Conservation (phyloP, 2,329 filamentous ascomycete species). For the Periconia digitata region DNA sequence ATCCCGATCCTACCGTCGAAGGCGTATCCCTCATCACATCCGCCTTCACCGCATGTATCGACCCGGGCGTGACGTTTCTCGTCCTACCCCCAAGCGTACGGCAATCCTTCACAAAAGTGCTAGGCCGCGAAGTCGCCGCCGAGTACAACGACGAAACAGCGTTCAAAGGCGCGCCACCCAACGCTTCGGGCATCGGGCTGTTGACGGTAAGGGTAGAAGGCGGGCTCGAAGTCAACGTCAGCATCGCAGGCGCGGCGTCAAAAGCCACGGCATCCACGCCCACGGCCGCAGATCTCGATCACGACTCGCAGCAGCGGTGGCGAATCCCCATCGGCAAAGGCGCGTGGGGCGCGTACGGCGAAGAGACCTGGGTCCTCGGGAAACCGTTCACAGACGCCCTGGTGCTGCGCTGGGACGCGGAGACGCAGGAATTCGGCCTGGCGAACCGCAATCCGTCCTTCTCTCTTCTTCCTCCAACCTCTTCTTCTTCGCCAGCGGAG, state of each 20-base stretch:
- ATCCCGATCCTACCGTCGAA: slow-evolving; percentile 5
- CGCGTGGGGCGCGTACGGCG: slow-evolving; percentile 19
- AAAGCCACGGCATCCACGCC: not conserved
- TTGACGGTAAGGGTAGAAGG: slow-evolving; percentile 15
- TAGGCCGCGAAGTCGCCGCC: slow-evolving; percentile 3
- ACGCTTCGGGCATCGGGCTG: slow-evolving; percentile 4
- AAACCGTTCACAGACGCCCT: slow-evolving; percentile 18
- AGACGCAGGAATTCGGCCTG: slow-evolving; percentile 15
- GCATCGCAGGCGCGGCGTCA: slow-evolving; percentile 10
- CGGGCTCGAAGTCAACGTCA: slow-evolving; percentile 15
- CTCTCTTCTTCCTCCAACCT: no score
- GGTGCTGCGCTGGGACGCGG: slow-evolving; percentile 17
- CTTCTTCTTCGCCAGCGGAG: no score
- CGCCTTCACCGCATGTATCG: slow-evolving; percentile 19
- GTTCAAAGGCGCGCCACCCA: slow-evolving; percentile 2
- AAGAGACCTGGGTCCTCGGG: slow-evolving; percentile 13
- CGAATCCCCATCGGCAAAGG: slow-evolving; percentile 13
- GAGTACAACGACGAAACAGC: slow-evolving; percentile 10
- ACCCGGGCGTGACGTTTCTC: slow-evolving; percentile 16
- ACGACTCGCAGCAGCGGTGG: no score
- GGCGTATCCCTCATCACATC: slow-evolving; percentile 14
- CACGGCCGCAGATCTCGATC: not conserved
- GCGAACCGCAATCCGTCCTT: slow-evolving; percentile 8
- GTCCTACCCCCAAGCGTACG: slow-evolving; percentile 12
- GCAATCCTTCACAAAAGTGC: slow-evolving; percentile 4